A percentile compares a stretch with the other conserved stretches of the same genome.
Evolutionary conservation across 2,329 filamentous ascomycete species (phyloP).

Genomic region (Cyanodermella asteris): DNA sequence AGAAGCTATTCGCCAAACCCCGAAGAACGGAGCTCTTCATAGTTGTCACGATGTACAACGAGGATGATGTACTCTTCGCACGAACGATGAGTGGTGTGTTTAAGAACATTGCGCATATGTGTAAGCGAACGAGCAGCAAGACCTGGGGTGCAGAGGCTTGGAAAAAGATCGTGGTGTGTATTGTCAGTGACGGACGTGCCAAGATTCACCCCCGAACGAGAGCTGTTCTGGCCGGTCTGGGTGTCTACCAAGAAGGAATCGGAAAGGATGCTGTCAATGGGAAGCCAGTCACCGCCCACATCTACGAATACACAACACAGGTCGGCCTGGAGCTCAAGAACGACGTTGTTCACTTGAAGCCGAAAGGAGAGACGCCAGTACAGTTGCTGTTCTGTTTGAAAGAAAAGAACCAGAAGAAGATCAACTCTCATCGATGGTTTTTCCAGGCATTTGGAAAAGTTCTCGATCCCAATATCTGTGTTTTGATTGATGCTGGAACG

Average conservation of each 20-base stretch:
- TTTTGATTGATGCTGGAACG: conserved; percentile 87
- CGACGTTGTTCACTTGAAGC: conserved; percentile 62
- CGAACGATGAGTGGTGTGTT: conserved; percentile 92
- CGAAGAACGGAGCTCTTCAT: conserved; percentile 90
- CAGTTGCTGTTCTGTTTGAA: conserved; percentile 97
- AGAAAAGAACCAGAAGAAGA: conserved; percentile 99
- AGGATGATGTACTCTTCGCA: conserved; percentile 88
- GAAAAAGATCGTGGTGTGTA: conserved; percentile 98
- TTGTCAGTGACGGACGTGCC: conserved; percentile 87
- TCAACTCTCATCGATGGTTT: conserved; percentile 98
- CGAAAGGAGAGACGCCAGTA: conserved; percentile 64
- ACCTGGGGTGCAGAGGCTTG: conserved; percentile 97
- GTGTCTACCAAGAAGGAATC: conserved; percentile 95
- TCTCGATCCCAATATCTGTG: conserved; percentile 87
- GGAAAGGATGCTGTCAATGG: conserved; percentile 94
- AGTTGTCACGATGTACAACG: conserved; percentile 97
- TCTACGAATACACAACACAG: conserved; percentile 54
- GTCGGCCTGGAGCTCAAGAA: conserved; percentile 70
- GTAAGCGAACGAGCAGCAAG: conserved; percentile 75
- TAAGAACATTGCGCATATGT: conserved; percentile 99
- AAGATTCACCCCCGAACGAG: conserved; percentile 90
- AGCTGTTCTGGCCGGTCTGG: conserved; percentile 75
- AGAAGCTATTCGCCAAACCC: conserved; percentile 78
- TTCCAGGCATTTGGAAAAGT: conserved; percentile 91
- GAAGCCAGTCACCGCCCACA: conserved; percentile 90